phyloP scores from a whole-genome alignment of 495 filamentous ascomycete genomes.

The Neurospora sp. region DNA sequence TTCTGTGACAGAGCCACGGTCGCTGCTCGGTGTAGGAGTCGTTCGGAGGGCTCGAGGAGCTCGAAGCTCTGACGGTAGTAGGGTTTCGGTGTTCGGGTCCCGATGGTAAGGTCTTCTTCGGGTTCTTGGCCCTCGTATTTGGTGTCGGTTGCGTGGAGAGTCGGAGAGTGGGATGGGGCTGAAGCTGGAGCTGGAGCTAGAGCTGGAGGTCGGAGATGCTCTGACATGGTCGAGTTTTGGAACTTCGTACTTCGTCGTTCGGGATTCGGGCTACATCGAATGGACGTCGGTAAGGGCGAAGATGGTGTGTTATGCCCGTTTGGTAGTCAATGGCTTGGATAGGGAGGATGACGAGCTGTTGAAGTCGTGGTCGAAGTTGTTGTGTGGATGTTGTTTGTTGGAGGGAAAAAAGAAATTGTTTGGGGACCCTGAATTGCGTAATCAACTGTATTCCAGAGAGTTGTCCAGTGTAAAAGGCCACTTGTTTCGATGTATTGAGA shows the following conservation, averaged over 20 bases:
- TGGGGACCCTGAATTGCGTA: background rate
- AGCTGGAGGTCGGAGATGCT: conserved; percentile 26
- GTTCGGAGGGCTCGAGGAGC: conserved; percentile 35
- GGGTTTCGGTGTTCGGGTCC: conserved; percentile 69
- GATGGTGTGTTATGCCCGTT: background rate
- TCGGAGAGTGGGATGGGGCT: conserved; percentile 1
- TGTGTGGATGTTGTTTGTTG: background rate
- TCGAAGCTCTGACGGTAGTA: conserved; percentile 51
- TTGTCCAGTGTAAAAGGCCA: background rate
- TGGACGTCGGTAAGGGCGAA: background rate
- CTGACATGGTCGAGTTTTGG: conserved; percentile 22
- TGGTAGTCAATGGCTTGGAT: background rate
- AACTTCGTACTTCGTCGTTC: background rate
- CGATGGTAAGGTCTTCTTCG: conserved; percentile 31
- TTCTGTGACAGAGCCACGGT: background rate
- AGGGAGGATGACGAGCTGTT: background rate
- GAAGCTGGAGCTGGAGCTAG: conserved; percentile 1
- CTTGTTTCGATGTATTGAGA: background rate
- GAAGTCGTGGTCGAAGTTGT: background rate
- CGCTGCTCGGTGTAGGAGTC: conserved; percentile 9
- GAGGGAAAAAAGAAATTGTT: background rate
- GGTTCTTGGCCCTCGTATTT: conserved; percentile 12
- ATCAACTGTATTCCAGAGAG: background rate
- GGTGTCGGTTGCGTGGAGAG: conserved; percentile 4
- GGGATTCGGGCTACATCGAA: conserved; percentile 9